Evolutionary conservation across 192 early-diverging fungal genomes (phyloP).

Genomic region (Coemansia brasiliensis): DNA sequence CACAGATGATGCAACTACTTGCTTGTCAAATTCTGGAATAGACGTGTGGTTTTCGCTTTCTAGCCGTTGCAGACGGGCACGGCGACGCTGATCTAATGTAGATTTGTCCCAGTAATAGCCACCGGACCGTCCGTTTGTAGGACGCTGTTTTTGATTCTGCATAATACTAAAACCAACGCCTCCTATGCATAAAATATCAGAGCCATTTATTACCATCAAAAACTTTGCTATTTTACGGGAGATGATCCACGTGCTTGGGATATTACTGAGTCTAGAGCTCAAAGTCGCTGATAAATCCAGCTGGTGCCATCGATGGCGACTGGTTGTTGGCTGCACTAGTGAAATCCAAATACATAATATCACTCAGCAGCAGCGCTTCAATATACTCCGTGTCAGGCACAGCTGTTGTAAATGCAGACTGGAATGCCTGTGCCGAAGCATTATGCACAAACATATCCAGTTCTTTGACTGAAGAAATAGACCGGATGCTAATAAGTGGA

Average conservation of each 20-base stretch:
- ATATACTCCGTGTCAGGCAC: conserved; percentile 77
- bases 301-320: conserved; percentile 4
- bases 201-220: too few relatives aligned
- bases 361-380: conserved; percentile 65
- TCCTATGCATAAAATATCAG: too few relatives aligned
- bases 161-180: too few relatives aligned
- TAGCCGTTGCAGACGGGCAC: conserved; percentile 31
- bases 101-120: conserved; percentile 37
- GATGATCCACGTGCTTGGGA: too few relatives aligned
- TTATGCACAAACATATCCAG: conserved; percentile 78
- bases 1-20: conserved; percentile 2
- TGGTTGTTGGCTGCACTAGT: neutral
- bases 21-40: conserved; percentile 39
- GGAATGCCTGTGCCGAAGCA: conserved; percentile 73
- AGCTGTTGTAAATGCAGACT: conserved; percentile 67
- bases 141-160: too few relatives aligned
- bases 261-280: too few relatives aligned
- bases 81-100: conserved; percentile 38
- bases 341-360: conserved; percentile 48
- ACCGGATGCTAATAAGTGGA: conserved; percentile 73
- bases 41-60: conserved; percentile 45
- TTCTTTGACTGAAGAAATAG: conserved; percentile 66
- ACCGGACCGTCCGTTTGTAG: neutral
- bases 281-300: conserved; percentile 16
- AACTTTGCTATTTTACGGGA: too few relatives aligned